Conservation (phyloP, 176 grass and related monocot species). For the Phragmites australis region DNA sequence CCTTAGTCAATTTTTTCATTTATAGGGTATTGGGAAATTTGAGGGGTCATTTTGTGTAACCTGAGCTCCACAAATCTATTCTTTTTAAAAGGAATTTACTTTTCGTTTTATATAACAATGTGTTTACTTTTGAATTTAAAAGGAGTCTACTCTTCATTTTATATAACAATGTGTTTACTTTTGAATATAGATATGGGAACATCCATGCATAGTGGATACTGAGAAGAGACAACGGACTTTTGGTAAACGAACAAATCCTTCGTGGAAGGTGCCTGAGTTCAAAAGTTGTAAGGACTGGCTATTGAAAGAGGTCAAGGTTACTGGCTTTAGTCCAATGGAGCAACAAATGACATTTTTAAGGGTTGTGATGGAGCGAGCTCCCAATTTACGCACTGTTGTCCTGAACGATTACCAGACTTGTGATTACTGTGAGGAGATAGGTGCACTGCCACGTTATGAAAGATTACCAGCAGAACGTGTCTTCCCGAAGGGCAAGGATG, state of each 20-base stretch:
- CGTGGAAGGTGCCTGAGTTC: neutral
- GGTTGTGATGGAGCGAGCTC: conserved; percentile 5
- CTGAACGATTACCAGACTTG: neutral
- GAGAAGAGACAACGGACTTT: neutral
- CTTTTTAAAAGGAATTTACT: neutral
- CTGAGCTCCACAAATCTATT: neutral
- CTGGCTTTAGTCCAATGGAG: conserved; percentile 6
- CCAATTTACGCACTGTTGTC: neutral
- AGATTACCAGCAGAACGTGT: neutral
- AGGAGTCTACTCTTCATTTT: neutral
- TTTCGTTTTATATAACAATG: neutral
- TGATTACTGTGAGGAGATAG: neutral
- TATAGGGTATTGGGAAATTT: too few species aligned
- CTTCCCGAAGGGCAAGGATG: neutral
- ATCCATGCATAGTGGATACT: neutral
- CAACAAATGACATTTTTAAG: conserved; percentile 17
- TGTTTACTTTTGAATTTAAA: neutral
- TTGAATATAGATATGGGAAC: neutral
- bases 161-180: neutral
- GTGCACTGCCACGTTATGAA: neutral
- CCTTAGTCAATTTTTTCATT: too few species aligned
- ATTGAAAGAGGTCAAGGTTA: conserved; percentile 5
- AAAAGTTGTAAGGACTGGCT: neutral
- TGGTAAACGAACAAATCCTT: neutral
- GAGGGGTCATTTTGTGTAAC: neutral